Conservation (phyloP, 768 basidiomycete species). For the Royoungia palumana region DNA sequence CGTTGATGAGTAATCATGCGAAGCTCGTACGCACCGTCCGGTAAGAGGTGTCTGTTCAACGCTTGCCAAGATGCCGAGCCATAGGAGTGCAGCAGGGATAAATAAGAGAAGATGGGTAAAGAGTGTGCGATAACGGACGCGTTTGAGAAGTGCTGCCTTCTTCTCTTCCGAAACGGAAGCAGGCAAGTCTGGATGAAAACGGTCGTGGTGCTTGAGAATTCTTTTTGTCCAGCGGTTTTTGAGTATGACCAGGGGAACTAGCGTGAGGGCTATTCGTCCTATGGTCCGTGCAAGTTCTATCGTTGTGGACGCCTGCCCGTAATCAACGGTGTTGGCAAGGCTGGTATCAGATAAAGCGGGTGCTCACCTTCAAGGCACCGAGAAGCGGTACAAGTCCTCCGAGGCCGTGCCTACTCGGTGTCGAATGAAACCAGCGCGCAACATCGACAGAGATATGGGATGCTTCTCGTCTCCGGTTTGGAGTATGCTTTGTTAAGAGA, state of each 20-base stretch:
- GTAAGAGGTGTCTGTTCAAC: constrained; percentile 78
- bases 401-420: constrained; percentile 28
- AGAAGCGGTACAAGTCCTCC: constrained; percentile 42
- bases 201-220: constrained; percentile 45
- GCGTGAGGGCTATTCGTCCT: constrained; percentile 68
- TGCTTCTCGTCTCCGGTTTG: constrained; percentile 2
- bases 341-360: not conserved
- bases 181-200: constrained; percentile 34
- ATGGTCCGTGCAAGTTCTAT: constrained; percentile 68
- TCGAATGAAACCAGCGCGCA: constrained; percentile 42
- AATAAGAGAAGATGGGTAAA: constrained; percentile 55
- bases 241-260: constrained; percentile 66
- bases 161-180: constrained; percentile 52
- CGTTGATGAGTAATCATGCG: not conserved
- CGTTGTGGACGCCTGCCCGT: constrained; percentile 64
- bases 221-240: constrained; percentile 52
- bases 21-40: constrained; percentile 59
- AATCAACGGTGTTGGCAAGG: not conserved
- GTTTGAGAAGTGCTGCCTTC: constrained; percentile 43
- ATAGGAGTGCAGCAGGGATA: constrained; percentile 60
- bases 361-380: constrained; percentile 58
- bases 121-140: constrained; percentile 47
- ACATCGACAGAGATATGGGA: not conserved
- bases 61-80: constrained; percentile 68
- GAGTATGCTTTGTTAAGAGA: constrained; percentile 6